Conservation (phyloP, 371 early-diverging fungal genomes). For the Mortierella sp. region DNA sequence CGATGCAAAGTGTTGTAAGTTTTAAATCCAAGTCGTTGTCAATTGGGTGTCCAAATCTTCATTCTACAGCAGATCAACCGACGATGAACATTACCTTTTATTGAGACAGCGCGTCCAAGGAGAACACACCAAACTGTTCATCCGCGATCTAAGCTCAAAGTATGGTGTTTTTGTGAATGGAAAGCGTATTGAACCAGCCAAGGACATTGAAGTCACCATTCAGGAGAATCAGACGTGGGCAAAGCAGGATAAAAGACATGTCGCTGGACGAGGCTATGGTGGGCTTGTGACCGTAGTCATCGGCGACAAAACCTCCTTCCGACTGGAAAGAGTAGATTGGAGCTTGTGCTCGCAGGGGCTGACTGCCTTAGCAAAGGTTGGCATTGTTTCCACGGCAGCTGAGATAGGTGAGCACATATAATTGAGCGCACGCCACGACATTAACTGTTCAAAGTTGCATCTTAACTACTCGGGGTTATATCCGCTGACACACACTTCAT, state of each 20-base stretch:
- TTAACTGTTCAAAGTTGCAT: background rate
- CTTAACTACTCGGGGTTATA: background rate
- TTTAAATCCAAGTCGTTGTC: background rate
- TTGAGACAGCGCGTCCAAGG: slow-evolving; percentile 19
- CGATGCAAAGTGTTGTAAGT: slow-evolving; percentile 40
- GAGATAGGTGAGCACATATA: slow-evolving; percentile 30
- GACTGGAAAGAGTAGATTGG: slow-evolving; percentile 45
- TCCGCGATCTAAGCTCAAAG: slow-evolving; percentile 38
- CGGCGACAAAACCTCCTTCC: slow-evolving; percentile 40
- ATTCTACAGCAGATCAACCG: background rate
- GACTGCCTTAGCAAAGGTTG: slow-evolving; percentile 22
- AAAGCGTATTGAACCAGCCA: slow-evolving; percentile 18
- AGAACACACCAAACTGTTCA: slow-evolving; percentile 28
- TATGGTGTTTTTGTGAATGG: slow-evolving; percentile 27
- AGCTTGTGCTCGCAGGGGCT: slow-evolving; percentile 38
- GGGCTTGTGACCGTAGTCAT: slow-evolving; percentile 32
- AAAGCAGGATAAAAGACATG: slow-evolving; percentile 16
- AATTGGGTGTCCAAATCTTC: background rate
- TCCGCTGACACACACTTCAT: background rate
- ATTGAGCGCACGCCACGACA: background rate
- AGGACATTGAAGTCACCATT: slow-evolving; percentile 29
- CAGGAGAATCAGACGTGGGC: slow-evolving; percentile 12
- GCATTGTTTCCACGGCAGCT: slow-evolving; percentile 22
- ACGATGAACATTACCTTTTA: background rate
- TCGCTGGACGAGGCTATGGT: slow-evolving; percentile 50